A percentile compares a stretch with the other conserved stretches of the same genome.
Conservation (phyloP, 768 basidiomycete species). For the Amanita exitialis region DNA sequence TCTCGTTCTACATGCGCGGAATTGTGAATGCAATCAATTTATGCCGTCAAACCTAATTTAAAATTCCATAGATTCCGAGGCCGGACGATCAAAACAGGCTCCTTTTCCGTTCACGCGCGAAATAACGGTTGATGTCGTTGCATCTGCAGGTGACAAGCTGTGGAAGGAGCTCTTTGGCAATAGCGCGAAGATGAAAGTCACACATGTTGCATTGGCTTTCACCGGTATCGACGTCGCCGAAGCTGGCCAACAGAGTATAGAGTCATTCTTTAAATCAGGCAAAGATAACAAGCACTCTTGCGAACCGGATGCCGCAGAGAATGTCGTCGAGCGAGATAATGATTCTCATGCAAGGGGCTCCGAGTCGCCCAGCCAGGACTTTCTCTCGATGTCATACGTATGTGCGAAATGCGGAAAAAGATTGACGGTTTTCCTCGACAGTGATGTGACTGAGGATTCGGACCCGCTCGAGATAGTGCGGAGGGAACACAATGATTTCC, state of each 20-base stretch:
- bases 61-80: conserved; percentile 43
- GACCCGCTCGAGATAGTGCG: conserved; percentile 31
- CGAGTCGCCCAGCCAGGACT: conserved; percentile 2
- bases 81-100: conserved; percentile 70
- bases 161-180: conserved; percentile 81
- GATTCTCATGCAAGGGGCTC: not conserved
- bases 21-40: conserved; percentile 32
- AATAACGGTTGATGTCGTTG: conserved; percentile 67
- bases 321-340: not conserved
- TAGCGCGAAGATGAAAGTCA: conserved; percentile 48
- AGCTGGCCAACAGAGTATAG: conserved; percentile 76
- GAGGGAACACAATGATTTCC: conserved; percentile 82
- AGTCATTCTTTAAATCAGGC: conserved; percentile 63
- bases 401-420: conserved; percentile 49
- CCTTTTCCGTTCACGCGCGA: conserved; percentile 79
- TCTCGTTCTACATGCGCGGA: conserved; percentile 67
- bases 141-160: conserved; percentile 65
- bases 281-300: conserved; percentile 29
- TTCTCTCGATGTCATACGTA: conserved; percentile 28
- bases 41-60: not conserved
- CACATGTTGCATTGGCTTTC: conserved; percentile 64
- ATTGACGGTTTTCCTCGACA: conserved; percentile 4
- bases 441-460: conserved; percentile 12
- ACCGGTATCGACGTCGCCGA: conserved; percentile 69
- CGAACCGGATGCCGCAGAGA: conserved; percentile 17